Evolutionary conservation across 352 stramenopile species (phyloP).

Genomic region (Aphanomyces astaci): DNA sequence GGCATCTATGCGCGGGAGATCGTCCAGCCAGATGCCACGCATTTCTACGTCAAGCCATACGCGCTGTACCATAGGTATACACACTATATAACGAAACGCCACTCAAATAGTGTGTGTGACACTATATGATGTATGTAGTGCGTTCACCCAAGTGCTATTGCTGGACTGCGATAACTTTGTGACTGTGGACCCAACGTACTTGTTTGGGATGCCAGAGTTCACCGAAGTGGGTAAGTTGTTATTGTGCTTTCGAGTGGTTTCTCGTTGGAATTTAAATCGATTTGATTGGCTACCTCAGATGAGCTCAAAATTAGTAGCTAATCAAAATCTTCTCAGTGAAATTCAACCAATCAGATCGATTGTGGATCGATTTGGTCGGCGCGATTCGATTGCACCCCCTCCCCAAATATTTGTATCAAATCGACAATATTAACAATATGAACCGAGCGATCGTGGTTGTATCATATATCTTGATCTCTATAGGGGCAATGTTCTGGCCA

Average conservation of each 20-base stretch:
- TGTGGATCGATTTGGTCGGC: too few species aligned
- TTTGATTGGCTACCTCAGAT: too few species aligned
- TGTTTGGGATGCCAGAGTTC: slow-evolving; percentile 39
- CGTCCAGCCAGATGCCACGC: slow-evolving; percentile 26
- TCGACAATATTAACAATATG: background rate
- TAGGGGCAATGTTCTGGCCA: slow-evolving; percentile 46
- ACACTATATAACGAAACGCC: too few species aligned
- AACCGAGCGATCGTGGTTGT: too few species aligned
- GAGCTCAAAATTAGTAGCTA: too few species aligned
- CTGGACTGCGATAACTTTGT: slow-evolving; percentile 50
- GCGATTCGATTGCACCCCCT: too few species aligned
- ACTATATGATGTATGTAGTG: background rate
- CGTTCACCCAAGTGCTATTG: slow-evolving; percentile 37
- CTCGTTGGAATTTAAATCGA: too few species aligned
- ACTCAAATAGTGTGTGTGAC: too few species aligned
- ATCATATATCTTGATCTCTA: background rate
- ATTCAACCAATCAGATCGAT: too few species aligned
- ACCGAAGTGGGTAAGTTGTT: slow-evolving; percentile 20
- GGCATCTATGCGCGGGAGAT: slow-evolving; percentile 25
- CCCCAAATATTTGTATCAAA: too few species aligned
- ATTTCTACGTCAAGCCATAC: slow-evolving; percentile 47
- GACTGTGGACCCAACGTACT: slow-evolving; percentile 38
- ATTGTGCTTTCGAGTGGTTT: background rate
- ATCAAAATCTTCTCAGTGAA: too few species aligned
- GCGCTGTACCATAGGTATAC: slow-evolving; percentile 32